Evolutionary conservation across 805 yeast genomes (phyloP).

Genomic region (Lachancea quebecensis): DNA sequence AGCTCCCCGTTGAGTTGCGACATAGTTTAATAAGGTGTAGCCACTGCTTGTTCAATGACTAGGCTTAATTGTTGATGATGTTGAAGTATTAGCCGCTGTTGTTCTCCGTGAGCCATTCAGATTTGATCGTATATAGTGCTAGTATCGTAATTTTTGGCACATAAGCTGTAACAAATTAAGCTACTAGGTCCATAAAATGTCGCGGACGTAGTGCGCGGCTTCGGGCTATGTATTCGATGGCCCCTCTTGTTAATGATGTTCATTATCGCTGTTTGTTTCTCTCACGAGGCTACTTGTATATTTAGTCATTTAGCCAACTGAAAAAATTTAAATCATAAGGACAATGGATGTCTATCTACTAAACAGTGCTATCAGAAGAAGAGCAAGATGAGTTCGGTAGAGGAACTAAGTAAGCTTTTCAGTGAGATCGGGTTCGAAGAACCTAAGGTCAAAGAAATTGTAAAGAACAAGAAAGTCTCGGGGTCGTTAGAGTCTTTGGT

Average conservation of each 20-base stretch:
- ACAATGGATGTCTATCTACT: neutral
- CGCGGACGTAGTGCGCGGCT: too few relatives aligned
- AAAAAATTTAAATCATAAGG: too few relatives aligned
- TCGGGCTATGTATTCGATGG: too few relatives aligned
- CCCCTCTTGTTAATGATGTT: too few relatives aligned
- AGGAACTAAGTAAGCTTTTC: slow-evolving; percentile 32
- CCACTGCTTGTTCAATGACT: too few relatives aligned
- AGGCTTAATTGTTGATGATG: too few relatives aligned
- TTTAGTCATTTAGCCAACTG: too few relatives aligned
- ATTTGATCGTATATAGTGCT: neutral
- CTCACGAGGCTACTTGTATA: too few relatives aligned
- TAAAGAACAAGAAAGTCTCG: slow-evolving; percentile 81
- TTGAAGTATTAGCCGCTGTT: neutral
- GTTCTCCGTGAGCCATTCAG: neutral
- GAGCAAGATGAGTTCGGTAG: slow-evolving; percentile 27
- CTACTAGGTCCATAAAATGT: too few relatives aligned
- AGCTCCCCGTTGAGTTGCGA: neutral
- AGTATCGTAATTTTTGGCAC: too few relatives aligned
- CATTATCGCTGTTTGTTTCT: too few relatives aligned
- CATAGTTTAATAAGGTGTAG: neutral
- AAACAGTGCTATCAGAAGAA: neutral
- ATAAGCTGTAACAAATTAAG: too few relatives aligned
- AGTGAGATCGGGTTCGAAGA: slow-evolving; percentile 59
- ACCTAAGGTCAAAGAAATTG: slow-evolving; percentile 67
- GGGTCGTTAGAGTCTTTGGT: slow-evolving; percentile 58